Percentiles rank a stretch among this genome's conserved stretches.
phyloP scores from a whole-genome alignment of 2,329 filamentous ascomycete species.

The Aspergillus sojae region DNA sequence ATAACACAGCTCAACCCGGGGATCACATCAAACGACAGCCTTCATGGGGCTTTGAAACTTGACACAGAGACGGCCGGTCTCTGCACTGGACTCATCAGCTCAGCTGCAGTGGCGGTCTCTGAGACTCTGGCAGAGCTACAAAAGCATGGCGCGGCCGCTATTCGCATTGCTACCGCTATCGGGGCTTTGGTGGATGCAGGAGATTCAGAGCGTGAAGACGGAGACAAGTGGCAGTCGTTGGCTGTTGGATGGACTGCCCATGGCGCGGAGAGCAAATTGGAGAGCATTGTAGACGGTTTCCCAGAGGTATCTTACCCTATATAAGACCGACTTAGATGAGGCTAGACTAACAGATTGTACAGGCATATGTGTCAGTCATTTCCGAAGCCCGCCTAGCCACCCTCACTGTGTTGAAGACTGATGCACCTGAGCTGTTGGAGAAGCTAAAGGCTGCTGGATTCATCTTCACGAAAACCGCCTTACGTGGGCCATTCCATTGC shows the following conservation, averaged over 20 bases:
- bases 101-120: conserved; percentile 40
- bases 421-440: conserved; percentile 23
- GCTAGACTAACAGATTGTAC: not conserved
- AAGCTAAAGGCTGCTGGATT: conserved; percentile 17
- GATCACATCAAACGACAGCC: not conserved
- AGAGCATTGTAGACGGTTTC: conserved; percentile 23
- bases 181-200: conserved; percentile 42
- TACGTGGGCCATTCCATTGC: conserved; percentile 40
- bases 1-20: not conserved
- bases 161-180: conserved; percentile 44
- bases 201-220: conserved; percentile 19
- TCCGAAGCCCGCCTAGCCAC: conserved; percentile 44
- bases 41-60: not conserved
- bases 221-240: conserved; percentile 20
- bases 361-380: conserved; percentile 43
- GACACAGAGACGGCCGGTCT: conserved; percentile 38
- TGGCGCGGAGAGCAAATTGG: not conserved
- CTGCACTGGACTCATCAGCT: conserved; percentile 45
- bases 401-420: conserved; percentile 30
- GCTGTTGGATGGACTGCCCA: conserved; percentile 21
- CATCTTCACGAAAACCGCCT: conserved; percentile 27
- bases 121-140: conserved; percentile 31
- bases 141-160: conserved; percentile 39
- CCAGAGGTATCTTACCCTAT: conserved; percentile 17
- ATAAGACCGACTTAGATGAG: not conserved